A percentile compares a stretch with the other conserved stretches of the same genome.
Evolutionary conservation across 805 yeast species (phyloP).

Genomic region (Pichia insulana): DNA sequence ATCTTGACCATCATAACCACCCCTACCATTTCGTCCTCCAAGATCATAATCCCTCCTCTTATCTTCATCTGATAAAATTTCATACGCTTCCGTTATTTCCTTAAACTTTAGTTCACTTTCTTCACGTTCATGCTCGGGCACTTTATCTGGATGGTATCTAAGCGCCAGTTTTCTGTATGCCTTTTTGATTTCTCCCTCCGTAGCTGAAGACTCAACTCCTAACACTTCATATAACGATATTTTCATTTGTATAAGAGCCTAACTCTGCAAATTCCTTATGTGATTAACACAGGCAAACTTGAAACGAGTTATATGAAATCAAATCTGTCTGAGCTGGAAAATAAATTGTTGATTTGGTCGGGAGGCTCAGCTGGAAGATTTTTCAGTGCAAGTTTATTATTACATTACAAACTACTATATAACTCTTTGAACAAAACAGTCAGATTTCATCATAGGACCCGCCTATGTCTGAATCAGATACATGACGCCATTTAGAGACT

Average conservation of each 20-base stretch:
- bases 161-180: conserved; percentile 84
- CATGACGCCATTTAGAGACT: conserved; percentile 1
- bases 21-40: conserved; percentile 11
- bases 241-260: neutral
- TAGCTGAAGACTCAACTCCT: conserved; percentile 27
- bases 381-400: too few species aligned
- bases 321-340: too few species aligned
- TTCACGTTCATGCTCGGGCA: conserved; percentile 41
- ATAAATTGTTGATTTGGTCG: too few species aligned
- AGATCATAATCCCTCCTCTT: conserved; percentile 52
- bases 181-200: conserved; percentile 63
- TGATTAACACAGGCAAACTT: too few species aligned
- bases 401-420: too few species aligned
- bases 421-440: neutral
- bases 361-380: too few species aligned
- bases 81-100: conserved; percentile 81
- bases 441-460: conserved; percentile 2
- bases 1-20: conserved; percentile 20
- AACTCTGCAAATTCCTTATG: too few species aligned
- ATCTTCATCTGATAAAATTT: conserved; percentile 63
- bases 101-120: conserved; percentile 74
- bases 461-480: neutral
- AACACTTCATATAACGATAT: conserved; percentile 13
- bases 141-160: conserved; percentile 80
- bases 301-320: too few species aligned